Percentiles rank a stretch among this genome's conserved stretches.
Evolutionary conservation across 352 stramenopile genomes (phyloP).

Genomic region (Phytophthora ramorum): DNA sequence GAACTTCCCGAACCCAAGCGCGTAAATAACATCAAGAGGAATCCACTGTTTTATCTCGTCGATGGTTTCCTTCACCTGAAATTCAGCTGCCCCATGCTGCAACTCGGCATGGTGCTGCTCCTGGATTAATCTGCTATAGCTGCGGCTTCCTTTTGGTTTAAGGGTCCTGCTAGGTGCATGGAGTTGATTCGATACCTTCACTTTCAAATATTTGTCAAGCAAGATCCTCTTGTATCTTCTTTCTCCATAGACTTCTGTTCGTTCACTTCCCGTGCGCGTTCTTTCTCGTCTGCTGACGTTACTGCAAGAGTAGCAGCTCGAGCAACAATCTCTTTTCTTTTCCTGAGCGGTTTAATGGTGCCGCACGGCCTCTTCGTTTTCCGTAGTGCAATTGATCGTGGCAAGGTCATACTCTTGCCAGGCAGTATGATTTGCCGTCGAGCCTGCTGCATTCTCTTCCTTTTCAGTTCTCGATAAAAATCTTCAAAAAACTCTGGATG

Average conservation of each 20-base stretch:
- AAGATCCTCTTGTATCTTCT: neutral
- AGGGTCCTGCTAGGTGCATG: neutral
- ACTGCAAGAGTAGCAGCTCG: neutral
- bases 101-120: slow-evolving; percentile 13
- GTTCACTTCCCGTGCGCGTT: neutral
- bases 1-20: slow-evolving; percentile 61
- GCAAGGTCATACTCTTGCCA: neutral
- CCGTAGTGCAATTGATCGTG: slow-evolving; percentile 1
- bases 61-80: slow-evolving; percentile 51
- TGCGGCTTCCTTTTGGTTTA: slow-evolving; percentile 10
- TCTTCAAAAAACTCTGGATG: slow-evolving; percentile 27
- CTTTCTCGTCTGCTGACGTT: neutral
- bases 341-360: slow-evolving; percentile 15
- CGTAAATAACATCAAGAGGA: slow-evolving; percentile 73
- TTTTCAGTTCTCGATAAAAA: slow-evolving; percentile 47
- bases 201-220: neutral
- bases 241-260: slow-evolving; percentile 6
- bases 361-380: slow-evolving; percentile 10
- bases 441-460: slow-evolving; percentile 15
- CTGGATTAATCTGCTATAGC: slow-evolving; percentile 26
- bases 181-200: slow-evolving; percentile 1
- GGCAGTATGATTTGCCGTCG: neutral
- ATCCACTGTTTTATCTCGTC: slow-evolving; percentile 63
- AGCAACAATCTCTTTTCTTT: neutral
- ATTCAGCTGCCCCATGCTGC: slow-evolving; percentile 34